Base-by-base conservation (phyloP, 352 stramenopile genomes). In the Pythium pyrilobum region DNA sequence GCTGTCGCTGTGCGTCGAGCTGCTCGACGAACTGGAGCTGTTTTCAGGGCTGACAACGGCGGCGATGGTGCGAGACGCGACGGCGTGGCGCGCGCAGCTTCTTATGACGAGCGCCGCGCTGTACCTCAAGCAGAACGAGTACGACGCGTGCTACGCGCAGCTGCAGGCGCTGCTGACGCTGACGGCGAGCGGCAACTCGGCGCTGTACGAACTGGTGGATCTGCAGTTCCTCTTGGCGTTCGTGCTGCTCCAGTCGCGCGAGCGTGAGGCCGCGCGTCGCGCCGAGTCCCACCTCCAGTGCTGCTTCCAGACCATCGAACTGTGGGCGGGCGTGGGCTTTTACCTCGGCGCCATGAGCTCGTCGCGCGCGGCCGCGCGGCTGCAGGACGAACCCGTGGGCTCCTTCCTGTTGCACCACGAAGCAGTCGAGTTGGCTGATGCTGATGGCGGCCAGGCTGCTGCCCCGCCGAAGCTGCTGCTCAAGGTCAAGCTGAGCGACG, bases 291-390 rank as follows among this genome's bases (percentile, higher is more conserved):
- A 69, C 34, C 33, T 87, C 11, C 67, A 71, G 39, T 39, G 51
- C 6, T 85, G 71, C 43, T 84, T 72, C 36, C 73, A 72, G 28
- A 34, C 56, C 11, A 59, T 88, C n/a, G 77, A 86, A 27, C 24
- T 86, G 21, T 77, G 65, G 71, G 66, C 69, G 2, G 59, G 52
- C 12, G 72, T 86, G 36, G 74, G 77, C 3, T 88, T 71, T 44
- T 86, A 84, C 20, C 71, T 85, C 32, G 73, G 73, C 6, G 21
- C 27, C 2, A 6, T 86, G 2, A 56, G 40, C 7, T 71, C 45
- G 33, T 48, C 29, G n/a, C 41, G 69, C 16, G 74, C 67, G 0
- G 80, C 66, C 7, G 21, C 40, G 9, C 34, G 69, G 12, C 42
- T 88, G 2, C 20, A 43, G 16, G 21, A n/a, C 10, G 46, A 67